Evolutionary conservation across 2,329 filamentous ascomycete genomes (phyloP), one percentile per base, ranked within the genome.

Genomic region (Venturia carpophila): DNA sequence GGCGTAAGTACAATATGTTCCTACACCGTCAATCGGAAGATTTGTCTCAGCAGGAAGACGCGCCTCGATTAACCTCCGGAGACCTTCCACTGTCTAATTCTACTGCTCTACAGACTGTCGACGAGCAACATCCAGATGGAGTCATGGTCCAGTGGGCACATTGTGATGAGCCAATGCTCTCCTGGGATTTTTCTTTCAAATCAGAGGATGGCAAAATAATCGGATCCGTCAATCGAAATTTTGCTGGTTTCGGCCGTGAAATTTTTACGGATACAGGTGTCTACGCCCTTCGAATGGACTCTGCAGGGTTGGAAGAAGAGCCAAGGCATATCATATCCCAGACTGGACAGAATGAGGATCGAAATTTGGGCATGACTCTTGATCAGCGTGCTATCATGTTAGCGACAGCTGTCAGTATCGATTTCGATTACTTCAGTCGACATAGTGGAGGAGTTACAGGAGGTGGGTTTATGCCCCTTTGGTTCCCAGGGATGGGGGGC

Each of bases 391-490:
- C 85, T 2, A 80, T 87, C 34, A 87, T 87, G 84, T 78, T 88
- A 10, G 84, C 85, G 11, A 86, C 85, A 0, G 85, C 85, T 7
- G 84, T 87, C 15, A 84, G 79, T 65, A 80, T 87, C 60, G 85
- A 88, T 70, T 87, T 87, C 67, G 85, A 88, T 71, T 88, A 87
- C 73, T 88, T 88, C 75, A 87, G 84, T 66, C 78, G 84, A 1
- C 83, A 87, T 67, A 84, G 82, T 64, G 71, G 75, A 2, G 78
- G 78, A 11, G 30, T 58, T 1, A 75, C 66, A 19, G 71, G 75
- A 19, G 74, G 79, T 19, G 72, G 79, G 55, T 77, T 80, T 47
- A 69, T 86, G 71, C 84, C 84, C 0, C 70, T 85, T 62, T 81
- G 79, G 74, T 76, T 83, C 66, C 79, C 79, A 1, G 75, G 73